Evolutionary conservation across 495 filamentous ascomycete genomes (phyloP).

Genomic region (Emericellopsis terricola): DNA sequence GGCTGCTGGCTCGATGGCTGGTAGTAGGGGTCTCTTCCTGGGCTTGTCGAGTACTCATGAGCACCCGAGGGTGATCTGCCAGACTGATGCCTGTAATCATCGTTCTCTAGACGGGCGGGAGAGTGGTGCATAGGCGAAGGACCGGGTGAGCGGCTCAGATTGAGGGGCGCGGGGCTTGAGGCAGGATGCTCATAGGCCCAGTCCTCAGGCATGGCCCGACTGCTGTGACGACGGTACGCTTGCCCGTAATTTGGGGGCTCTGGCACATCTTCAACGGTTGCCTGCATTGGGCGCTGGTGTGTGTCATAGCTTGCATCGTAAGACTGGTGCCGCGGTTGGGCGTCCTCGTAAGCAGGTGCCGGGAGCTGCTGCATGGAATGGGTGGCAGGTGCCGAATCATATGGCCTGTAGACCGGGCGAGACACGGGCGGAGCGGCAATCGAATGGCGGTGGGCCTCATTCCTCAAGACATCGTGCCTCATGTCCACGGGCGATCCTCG

Average conservation of each 20-base stretch:
- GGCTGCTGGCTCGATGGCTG: constrained; percentile 2
- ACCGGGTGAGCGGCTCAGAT: constrained; percentile 13
- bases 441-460: constrained; percentile 26
- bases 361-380: constrained; percentile 12
- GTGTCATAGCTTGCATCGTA: constrained; percentile 27
- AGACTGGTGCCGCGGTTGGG: constrained; percentile 27
- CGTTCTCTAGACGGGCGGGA: constrained; percentile 1
- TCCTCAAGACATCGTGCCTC: constrained; percentile 28
- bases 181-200: no score
- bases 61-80: constrained; percentile 5
- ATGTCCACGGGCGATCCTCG: no score
- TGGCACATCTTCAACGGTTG: constrained; percentile 49
- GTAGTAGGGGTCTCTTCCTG: constrained; percentile 1
- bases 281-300: constrained; percentile 38
- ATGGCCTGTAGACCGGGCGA: constrained; percentile 25
- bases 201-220: no score
- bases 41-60: constrained; percentile 5
- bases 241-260: constrained; percentile 28
- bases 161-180: constrained; percentile 31
- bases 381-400: constrained; percentile 21
- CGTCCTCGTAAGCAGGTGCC: constrained; percentile 8
- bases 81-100: constrained; percentile 6
- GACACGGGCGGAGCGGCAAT: constrained; percentile 20
- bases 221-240: no score
- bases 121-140: constrained; percentile 5